Base-by-base conservation (phyloP, 2,329 filamentous ascomycete genomes). In the Coniella lustricola region DNA sequence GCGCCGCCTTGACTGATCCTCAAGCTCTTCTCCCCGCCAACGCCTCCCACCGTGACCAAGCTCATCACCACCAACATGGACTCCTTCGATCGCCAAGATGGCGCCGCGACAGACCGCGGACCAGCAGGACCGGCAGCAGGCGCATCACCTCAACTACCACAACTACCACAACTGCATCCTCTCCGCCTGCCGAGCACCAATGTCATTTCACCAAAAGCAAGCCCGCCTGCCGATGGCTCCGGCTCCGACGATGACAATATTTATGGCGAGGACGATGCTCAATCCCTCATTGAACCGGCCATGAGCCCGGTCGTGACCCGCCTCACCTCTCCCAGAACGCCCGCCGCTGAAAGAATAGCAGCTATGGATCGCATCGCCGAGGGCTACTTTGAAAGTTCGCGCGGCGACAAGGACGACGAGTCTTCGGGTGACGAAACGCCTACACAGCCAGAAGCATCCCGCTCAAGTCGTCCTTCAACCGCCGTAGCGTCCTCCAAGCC, bases 201-300 rank as follows among this genome's bases (percentile, higher is more conserved):
- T 43, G 49, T 45, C 16, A 40, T 18, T 29, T 14, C n/a, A 3
- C 31, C 38, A 22, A 46, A 39, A 14, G 12, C 44, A n/a, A 48
- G 47, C 18, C 44, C 51, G n/a, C 37, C 39, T 31, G 36, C 48
- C n/a, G 56, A 55, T 25, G 46, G 54, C 13, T 35, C 51, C 17
- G 55, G 58, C 17, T 62, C 65, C 8, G 69, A 71, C 34, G 69
- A 71, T 34, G 67, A 67, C 44, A 59, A 58, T 42, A 53, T 67
- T 40, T 69, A 70, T 25, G 66, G 67, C 41, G 72, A 76, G 68
- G 77, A 81, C 56, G 76, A 76, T 54, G 79, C 75, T 4, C 76
- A 79, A 55, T 78, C 77, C 7, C 71, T 82, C 39, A 70, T 84
- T 43, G 78, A 79, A 58, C 76, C 77, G 2, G 70, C 77, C 20